Conservation (phyloP, 257 asterid species). For the Buddleja alternifolia region DNA sequence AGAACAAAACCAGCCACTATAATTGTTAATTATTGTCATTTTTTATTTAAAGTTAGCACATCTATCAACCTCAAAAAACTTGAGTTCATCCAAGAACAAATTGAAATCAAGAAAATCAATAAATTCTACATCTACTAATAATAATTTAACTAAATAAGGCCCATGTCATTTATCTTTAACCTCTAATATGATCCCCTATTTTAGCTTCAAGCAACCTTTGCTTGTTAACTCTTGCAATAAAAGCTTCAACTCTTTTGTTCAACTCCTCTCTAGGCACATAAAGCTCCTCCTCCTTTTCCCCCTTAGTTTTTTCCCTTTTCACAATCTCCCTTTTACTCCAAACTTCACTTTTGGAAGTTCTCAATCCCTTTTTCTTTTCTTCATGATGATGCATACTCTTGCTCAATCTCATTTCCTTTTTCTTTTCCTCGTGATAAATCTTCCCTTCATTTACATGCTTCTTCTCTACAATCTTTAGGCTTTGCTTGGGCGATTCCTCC, state of each 20-base stretch:
- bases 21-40: too few species aligned
- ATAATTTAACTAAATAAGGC: background rate
- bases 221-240: conserved; percentile 54
- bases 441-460: background rate
- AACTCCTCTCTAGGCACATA: conserved; percentile 37
- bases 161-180: background rate
- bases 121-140: background rate
- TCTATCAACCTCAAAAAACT: background rate
- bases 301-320: conserved; percentile 13
- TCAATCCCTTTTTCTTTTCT: conserved; percentile 30
- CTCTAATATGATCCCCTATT: conserved; percentile 11
- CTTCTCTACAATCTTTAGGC: conserved; percentile 7
- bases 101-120: background rate
- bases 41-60: too few species aligned
- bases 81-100: background rate
- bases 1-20: too few species aligned
- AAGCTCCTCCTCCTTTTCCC: conserved; percentile 20
- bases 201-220: conserved; percentile 53
- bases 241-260: conserved; percentile 56
- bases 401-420: conserved; percentile 21
- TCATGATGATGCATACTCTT: conserved; percentile 21
- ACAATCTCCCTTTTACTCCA: conserved; percentile 24
- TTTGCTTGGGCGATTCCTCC: background rate
- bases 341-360: conserved; percentile 34
- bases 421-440: background rate